Conservation (phyloP, 192 early-diverging fungal genomes). For the Paraglomus brasilianum region DNA sequence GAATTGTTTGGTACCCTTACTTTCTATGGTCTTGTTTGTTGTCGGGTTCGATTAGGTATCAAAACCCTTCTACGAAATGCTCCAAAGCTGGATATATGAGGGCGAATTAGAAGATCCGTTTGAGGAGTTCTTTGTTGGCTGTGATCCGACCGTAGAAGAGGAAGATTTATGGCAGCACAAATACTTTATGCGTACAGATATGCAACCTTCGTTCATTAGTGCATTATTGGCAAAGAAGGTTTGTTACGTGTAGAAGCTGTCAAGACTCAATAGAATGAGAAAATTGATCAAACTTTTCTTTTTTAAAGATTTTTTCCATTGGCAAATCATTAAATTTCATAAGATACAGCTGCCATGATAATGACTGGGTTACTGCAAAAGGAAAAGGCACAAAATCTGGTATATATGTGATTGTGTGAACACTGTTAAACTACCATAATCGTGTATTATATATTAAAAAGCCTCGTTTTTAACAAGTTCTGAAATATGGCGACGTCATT, state of each 20-base stretch:
- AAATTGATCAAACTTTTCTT: constrained; percentile 13
- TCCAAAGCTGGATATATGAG: constrained; percentile 89
- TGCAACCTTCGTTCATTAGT: constrained; percentile 86
- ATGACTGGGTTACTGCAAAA: constrained; percentile 29
- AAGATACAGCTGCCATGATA: constrained; percentile 63
- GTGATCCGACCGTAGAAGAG: constrained; percentile 50
- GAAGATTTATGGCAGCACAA: constrained; percentile 83
- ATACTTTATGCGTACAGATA: constrained; percentile 72
- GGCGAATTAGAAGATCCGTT: constrained; percentile 93
- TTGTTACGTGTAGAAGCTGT: background rate
- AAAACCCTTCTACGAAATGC: constrained; percentile 87
- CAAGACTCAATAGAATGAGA: too few relatives aligned
- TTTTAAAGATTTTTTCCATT: constrained; percentile 69
- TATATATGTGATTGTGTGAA: constrained; percentile 19
- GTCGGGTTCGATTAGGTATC: constrained; percentile 50
- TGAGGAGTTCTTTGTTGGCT: constrained; percentile 86
- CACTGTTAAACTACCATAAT: background rate
- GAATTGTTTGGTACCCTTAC: constrained; percentile 3
- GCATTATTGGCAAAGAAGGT: constrained; percentile 78
- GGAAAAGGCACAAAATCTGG: background rate
- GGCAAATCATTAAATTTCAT: constrained; percentile 88
- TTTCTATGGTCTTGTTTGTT: background rate
- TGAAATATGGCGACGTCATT: constrained; percentile 67
- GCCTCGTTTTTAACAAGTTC: constrained; percentile 25
- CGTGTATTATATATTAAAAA: background rate